Base-by-base conservation (phyloP, 1,284 basidiomycete genomes). In the Polyporus tsugae region DNA sequence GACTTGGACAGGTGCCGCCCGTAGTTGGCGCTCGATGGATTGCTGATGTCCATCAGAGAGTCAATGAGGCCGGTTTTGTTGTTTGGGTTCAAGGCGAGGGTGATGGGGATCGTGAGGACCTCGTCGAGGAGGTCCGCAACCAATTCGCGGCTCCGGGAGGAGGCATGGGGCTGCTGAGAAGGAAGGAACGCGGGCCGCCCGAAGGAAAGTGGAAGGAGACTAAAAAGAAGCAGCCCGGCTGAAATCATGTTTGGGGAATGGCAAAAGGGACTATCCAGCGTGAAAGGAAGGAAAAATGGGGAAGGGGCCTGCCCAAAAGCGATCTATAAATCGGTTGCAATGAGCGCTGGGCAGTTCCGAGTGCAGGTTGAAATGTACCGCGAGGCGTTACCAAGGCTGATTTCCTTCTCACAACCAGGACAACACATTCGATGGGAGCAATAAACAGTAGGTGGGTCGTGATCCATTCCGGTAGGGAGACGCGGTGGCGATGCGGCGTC, bases 1-100 rank as follows among this genome's bases (percentile, higher is more conserved):
- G 74, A 74, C 72, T 79, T 77, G 38, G 74, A 73, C 35, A 80
- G 68, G 63, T 78, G 75, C 63, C 78, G 66, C 6, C 78, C 76
- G 68, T 78, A 79, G 36, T 74, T 71, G 13, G 73, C 62, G 67
- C 73, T 79, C 7, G 72, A 70, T 4, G 79, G 79, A 4, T 75
- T 77, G 72, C 78, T 79, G 70, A 79, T 76, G 39, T 73, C 79
- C 65, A 76, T 74, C 19, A 82, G 75, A 4, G 73, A 75, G 60
- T 77, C 69, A 65, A 80, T 76, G 22, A 83, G 78, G 9, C 80
- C 81, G 6, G 70, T 72, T 49, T 76, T 72, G 68, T 82, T 61
- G 67, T 61, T 73, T 66, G 78, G 78, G 60, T 70, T 71, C 58
- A 81, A 76, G 25, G 76, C 79, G 25, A 81, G 73, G 19, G 77